Base-by-base conservation (phyloP, 2,329 filamentous ascomycete species). In the Neofusicoccum parvum region DNA sequence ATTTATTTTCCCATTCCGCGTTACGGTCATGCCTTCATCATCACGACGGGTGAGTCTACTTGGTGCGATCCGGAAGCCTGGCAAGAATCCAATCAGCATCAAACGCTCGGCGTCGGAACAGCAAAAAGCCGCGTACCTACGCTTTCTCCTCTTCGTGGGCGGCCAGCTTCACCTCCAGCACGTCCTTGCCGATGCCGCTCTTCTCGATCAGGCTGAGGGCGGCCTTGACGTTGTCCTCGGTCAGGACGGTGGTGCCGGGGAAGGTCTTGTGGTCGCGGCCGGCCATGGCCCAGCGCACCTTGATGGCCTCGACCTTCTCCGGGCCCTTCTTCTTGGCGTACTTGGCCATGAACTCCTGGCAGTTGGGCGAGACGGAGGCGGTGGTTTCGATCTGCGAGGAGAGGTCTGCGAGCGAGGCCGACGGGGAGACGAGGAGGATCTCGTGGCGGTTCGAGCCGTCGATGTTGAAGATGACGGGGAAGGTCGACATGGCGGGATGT, bases 391-490 rank as follows among this genome's bases (percentile, higher is more conserved):
- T 70, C 23, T 64, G 32, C 14, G 51, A 32, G 2, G 63, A 63
- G 32, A 71, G 62, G 48, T 66, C 49, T 10, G 48, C n/a, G 51
- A 69, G 51, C 14, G 62, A 48, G 53, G 59, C 59, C n/a, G 14
- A 11, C 17, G 68, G 48, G 14, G 45, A 37, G 48, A 71, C 48
- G 62, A 71, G 49, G 65, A 67, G 66, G 70, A 74, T 62, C 65
- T 79, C 76, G 65, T 79, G 76, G 49, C 76, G 70, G 53, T 69
- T 69, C 37, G 70, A 72, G 56, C 71, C 70, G 36, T 72, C 72
- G 54, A 78, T 71, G n/a, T 72, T 77, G 70, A 79, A 79, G 50
- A 79, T 67, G 63, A 75, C 68, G 15, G 76, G 75, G 58, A 76
- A 59, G 51, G 41, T 20, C 12, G 43, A 58, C 63, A 65, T 65